Base-by-base conservation (phyloP, 345 rosid genomes). In the Nephelium lappaceum region DNA sequence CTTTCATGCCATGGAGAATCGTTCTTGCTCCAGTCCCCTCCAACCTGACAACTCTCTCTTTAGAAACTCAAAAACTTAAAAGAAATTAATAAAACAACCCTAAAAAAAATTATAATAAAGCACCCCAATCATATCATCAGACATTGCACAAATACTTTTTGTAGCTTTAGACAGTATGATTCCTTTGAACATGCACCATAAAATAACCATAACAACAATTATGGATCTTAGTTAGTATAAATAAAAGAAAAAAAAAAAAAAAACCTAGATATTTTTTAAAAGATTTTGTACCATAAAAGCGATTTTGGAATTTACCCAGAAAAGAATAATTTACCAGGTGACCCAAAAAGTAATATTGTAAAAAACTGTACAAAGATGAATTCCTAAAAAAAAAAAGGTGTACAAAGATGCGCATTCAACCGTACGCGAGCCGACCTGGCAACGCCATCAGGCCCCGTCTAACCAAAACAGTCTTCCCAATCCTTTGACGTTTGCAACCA, bases 1-100 rank as follows among this genome's bases (percentile, higher is more conserved):
- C 55, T 41, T 73, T 58, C 67, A 39, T 5, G 16, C 68, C 36
- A 21, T n/a, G 19, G 66, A 15, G 4, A 45, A 11, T 69, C 41
- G 5, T 5, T 43, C 16, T 43, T 18, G 58, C 61, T 24, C 14
- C 51, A 58, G 66, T 58, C 77, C 69, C 71, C 57, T 77, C 81
- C 85, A 71, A 73, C 81, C 66, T 14, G 77, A 79, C 78, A 82
- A 66, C 31, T 16, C 38, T 77, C 16, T 64, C 51, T n/a, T 36
- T 1, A 25, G 27, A 27, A 41, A 25, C 58, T 41, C 67, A n/a
- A 67, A 58, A n/a, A 31, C 31, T n/a, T 7, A 6, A n/a, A n/a
- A n/a, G n/a, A n/a, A n/a, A n/a, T n/a, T n/a, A n/a, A n/a, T n/a
- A n/a, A n/a, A n/a, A n/a, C n/a, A n/a, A n/a, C n/a, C n/a, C n/a